Evolutionary conservation across 306 rosid species (phyloP).

Genomic region (Quercus bicolor): DNA sequence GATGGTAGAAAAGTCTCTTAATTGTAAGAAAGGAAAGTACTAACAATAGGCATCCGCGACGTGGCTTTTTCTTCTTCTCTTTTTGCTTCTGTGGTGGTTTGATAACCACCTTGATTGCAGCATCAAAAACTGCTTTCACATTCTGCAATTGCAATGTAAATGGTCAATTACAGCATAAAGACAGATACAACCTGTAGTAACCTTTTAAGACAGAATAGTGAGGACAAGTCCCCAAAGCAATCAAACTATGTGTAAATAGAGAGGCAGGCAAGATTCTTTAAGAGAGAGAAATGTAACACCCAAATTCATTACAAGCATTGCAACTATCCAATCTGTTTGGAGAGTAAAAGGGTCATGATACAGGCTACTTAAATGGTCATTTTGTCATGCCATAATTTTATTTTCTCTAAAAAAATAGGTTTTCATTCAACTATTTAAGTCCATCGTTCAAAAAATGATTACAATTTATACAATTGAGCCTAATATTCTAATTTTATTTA

Average conservation of each 20-base stretch:
- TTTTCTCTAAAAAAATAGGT: no score
- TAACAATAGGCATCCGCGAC: slow-evolving; percentile 73
- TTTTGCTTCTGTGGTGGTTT: slow-evolving; percentile 84
- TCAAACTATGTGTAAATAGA: background rate
- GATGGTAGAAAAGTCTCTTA: slow-evolving; percentile 2
- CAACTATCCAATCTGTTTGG: background rate
- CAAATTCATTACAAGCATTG: background rate
- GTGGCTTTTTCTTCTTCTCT: slow-evolving; percentile 71
- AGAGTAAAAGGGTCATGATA: background rate
- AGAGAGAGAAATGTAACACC: background rate
- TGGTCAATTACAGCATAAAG: slow-evolving; percentile 3
- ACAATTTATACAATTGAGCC: no score
- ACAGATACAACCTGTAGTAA: background rate
- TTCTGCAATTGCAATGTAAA: slow-evolving; percentile 54
- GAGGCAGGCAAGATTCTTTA: background rate
- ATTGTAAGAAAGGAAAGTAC: slow-evolving; percentile 28
- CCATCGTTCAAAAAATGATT: no score
- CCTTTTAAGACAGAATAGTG: background rate
- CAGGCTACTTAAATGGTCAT: no score
- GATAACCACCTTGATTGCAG: slow-evolving; percentile 86
- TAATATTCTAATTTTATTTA: no score
- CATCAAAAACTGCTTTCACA: slow-evolving; percentile 86
- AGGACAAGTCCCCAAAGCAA: background rate
- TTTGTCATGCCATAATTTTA: no score
- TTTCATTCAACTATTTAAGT: no score